Evolutionary conservation across 2,329 filamentous ascomycete species (phyloP).

Genomic region (Aspergillus thermomutatus): DNA sequence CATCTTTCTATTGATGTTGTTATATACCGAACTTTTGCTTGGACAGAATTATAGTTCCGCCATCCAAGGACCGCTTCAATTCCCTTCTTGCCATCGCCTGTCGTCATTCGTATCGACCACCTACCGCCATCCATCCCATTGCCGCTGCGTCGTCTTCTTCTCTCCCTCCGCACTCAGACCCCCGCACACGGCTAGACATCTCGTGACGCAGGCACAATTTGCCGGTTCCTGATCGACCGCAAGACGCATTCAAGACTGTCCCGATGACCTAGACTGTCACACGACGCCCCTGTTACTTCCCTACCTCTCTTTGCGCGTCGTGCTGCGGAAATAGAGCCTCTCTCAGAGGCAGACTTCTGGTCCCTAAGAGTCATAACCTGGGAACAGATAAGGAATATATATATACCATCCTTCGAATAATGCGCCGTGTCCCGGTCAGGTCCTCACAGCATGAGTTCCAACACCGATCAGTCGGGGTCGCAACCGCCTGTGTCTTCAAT

Average conservation of each 20-base stretch:
- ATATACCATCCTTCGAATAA: neutral
- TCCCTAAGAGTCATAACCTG: neutral
- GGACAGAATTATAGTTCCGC: neutral
- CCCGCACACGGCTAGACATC: neutral
- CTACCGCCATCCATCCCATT: neutral
- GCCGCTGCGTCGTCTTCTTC: neutral
- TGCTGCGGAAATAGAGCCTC: constrained; percentile 1
- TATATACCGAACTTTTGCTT: neutral
- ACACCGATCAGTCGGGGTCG: neutral
- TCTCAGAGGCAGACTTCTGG: neutral
- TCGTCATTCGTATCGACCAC: constrained; percentile 5
- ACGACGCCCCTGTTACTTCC: neutral
- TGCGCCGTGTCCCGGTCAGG: neutral
- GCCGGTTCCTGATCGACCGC: constrained; percentile 3
- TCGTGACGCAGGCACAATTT: constrained; percentile 9
- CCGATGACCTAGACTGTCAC: constrained; percentile 12
- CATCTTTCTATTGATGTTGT: neutral
- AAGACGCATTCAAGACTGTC: constrained; percentile 3
- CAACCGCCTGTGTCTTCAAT: neutral
- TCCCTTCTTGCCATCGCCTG: neutral
- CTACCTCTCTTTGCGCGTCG: constrained; percentile 5
- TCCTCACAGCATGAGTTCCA: neutral
- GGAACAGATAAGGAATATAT: neutral
- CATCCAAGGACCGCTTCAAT: neutral
- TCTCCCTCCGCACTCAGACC: neutral